Percentiles rank a stretch among this genome's conserved stretches.
phyloP scores from a whole-genome alignment of 2,329 filamentous ascomycete genomes.

The Scolecobasidium constrictum region DNA sequence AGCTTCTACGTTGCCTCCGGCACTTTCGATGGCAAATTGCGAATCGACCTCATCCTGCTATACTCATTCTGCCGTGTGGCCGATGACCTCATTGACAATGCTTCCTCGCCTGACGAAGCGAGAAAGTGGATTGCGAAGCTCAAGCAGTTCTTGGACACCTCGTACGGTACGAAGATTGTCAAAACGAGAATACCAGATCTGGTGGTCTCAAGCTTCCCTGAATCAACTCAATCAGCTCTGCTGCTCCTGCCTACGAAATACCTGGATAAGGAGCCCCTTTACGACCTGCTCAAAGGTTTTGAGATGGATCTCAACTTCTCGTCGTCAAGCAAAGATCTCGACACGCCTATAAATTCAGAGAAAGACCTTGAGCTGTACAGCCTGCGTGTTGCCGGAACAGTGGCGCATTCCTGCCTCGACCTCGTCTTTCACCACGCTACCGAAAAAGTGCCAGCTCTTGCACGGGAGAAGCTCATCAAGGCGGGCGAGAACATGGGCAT shows the following conservation, averaged over 20 bases:
- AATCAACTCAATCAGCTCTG: conserved; percentile 42
- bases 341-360: conserved; percentile 48
- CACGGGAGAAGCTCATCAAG: conserved; percentile 34
- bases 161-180: conserved; percentile 29
- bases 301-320: conserved; percentile 54
- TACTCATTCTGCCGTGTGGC: conserved; percentile 67
- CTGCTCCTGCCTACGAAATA: conserved; percentile 46
- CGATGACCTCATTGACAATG: conserved; percentile 62
- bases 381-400: conserved; percentile 59
- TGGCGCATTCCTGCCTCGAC: conserved; percentile 57
- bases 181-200: conserved; percentile 18
- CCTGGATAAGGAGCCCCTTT: conserved; percentile 49
- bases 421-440: conserved; percentile 50
- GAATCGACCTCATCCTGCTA: conserved; percentile 57
- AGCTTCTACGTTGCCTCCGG: conserved; percentile 66
- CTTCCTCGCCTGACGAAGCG: conserved; percentile 41
- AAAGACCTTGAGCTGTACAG: conserved; percentile 52
- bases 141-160: conserved; percentile 44
- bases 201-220: conserved; percentile 41
- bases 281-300: conserved; percentile 56
- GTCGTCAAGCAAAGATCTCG: conserved; percentile 13
- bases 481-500: conserved; percentile 58
- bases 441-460: conserved; percentile 10
- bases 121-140: conserved; percentile 48
- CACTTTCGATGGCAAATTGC: conserved; percentile 55